Base-by-base conservation (phyloP, 75 land plant species). In the Azolla pinnata region DNA sequence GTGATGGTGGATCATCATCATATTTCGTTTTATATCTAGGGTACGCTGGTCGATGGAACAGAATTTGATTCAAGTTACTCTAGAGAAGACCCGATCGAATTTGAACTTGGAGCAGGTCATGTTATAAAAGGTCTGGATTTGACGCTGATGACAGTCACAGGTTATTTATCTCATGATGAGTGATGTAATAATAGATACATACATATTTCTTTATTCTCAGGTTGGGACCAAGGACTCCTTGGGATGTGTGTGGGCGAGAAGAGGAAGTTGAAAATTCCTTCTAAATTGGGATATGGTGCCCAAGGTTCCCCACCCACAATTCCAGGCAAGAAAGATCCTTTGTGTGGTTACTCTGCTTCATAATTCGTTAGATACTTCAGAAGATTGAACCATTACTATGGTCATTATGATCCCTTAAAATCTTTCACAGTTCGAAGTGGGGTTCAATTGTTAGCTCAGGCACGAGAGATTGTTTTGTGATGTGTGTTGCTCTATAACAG, bases 211-310 rank as follows among this genome's bases (percentile, higher is more conserved):
- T 29, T 32, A 32, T 30, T 57, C 33, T 19, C 69, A 89, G 97
- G 97, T 58, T 91, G 97, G 97, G 97, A 91, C 70, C 96, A 88
- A 66, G 97, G 97, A 1, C 53, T 91, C 5, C 56, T 91, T 44
- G 97, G 97, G 21, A 82, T 85, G 89, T 91, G 97, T 64, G 83
- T 88, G 0, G 97, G 97, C 32, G 97, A 91, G 64, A 88, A 91
- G 73, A 40, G 97, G 30, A 91, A 88, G 71, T 60, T 91, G 66
- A 91, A 82, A 70, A 91, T 91, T 48, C 97, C 97, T 56, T 70
- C 97, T 14, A 91, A 82, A 61, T 76, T 91, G 4, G 97, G 95
- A 50, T 91, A 91, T 75, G 97, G 97, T 8, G 82, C 56, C 0
- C 80, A 85, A 33, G 97, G 97, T 2, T 82, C 95, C 5, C 97